These are phyloP conservation scores for Akanthomyces dipterigenus DNA, from an alignment of 2,329 filamentous ascomycete species.

Conservation along the genomic window DNA sequence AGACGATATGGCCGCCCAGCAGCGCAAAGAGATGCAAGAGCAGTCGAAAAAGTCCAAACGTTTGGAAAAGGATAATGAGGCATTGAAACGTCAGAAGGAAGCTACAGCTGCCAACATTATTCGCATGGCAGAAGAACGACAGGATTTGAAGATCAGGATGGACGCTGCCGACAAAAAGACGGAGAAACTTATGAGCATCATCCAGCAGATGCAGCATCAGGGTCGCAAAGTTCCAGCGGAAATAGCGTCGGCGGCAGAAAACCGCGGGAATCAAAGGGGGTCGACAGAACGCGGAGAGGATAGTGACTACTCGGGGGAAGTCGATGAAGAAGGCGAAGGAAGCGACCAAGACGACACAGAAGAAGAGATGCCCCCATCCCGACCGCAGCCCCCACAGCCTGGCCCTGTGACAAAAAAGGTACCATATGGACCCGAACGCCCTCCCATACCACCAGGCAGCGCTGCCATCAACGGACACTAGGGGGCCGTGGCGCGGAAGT, in stretches of 20 bases:
- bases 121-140: slow-evolving; percentile 93
- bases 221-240: slow-evolving; percentile 69
- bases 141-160: slow-evolving; percentile 68
- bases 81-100: slow-evolving; percentile 85
- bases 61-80: slow-evolving; percentile 92
- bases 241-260: slow-evolving; percentile 53
- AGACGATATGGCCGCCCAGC: slow-evolving; percentile 2
- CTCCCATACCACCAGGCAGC: slow-evolving; percentile 29
- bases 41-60: slow-evolving; percentile 99
- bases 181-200: slow-evolving; percentile 87
- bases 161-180: slow-evolving; percentile 60
- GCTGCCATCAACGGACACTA: slow-evolving; percentile 39
- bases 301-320: slow-evolving; percentile 59
- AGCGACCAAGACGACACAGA: slow-evolving; percentile 55
- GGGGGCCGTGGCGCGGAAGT: slow-evolving; percentile 20
- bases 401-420: slow-evolving; percentile 26
- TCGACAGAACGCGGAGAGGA: slow-evolving; percentile 42
- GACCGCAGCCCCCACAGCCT: slow-evolving; percentile 26
- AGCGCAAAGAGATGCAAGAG: slow-evolving; percentile 93
- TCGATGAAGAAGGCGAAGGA: slow-evolving; percentile 54
- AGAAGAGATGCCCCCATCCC: slow-evolving; percentile 32
- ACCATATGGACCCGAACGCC: slow-evolving; percentile 42
- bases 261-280: slow-evolving; percentile 38
- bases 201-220: slow-evolving; percentile 93
- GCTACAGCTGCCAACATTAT: slow-evolving; percentile 91